Percentiles rank a stretch among this genome's conserved stretches.
These are phyloP conservation scores for Phylloboletellus chloephorus DNA, from an alignment of 1,284 basidiomycete species.

Conservation along the genomic window DNA sequence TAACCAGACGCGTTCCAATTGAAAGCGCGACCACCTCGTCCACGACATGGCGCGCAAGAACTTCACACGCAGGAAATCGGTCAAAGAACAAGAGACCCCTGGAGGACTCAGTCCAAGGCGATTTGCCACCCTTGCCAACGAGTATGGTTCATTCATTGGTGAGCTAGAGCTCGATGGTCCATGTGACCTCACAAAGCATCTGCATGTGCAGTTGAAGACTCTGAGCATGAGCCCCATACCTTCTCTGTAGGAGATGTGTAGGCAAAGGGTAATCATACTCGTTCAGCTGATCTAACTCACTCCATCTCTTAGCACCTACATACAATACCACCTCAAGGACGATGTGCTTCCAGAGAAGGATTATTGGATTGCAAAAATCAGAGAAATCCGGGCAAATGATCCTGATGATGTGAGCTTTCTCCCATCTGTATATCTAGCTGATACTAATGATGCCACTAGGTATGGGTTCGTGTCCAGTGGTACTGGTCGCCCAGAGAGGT, in stretches of 20 bases:
- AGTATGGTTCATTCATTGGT: conserved; percentile 21
- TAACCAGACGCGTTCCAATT: no score
- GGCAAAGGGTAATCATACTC: neutral
- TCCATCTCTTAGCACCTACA: conserved; percentile 25
- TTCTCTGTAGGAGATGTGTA: conserved; percentile 30
- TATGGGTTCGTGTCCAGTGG: conserved; percentile 47
- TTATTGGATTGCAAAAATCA: conserved; percentile 25
- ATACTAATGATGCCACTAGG: conserved; percentile 26
- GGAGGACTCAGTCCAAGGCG: conserved; percentile 11
- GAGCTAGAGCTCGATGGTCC: neutral
- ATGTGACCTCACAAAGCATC: neutral
- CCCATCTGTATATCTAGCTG: neutral
- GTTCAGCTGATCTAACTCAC: neutral
- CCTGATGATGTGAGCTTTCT: conserved; percentile 14
- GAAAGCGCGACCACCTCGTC: no score
- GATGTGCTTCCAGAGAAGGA: conserved; percentile 4
- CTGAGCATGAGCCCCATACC: conserved; percentile 18
- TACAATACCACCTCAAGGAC: conserved; percentile 19
- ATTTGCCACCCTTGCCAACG: conserved; percentile 12
- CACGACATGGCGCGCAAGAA: conserved; percentile 23
- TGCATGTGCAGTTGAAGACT: conserved; percentile 20
- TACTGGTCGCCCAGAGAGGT: conserved; percentile 43
- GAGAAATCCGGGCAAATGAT: conserved; percentile 17
- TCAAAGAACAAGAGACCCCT: neutral
- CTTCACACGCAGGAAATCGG: conserved; percentile 11